Conservation (phyloP, 2,329 filamentous ascomycete species). For the Phaeomoniella chlamydospora region DNA sequence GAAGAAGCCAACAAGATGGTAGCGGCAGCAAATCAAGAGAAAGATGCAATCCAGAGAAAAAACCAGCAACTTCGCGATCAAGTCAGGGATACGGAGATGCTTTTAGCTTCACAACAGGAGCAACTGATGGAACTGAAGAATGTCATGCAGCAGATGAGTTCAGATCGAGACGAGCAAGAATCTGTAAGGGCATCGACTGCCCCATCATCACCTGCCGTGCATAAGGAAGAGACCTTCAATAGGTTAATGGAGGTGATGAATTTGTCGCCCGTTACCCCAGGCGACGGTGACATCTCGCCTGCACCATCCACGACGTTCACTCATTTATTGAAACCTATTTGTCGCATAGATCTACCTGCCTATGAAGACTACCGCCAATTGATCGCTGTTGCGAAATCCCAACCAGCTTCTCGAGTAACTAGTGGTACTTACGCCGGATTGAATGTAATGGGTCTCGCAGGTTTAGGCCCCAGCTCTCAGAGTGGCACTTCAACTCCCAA, state of each 20-base stretch:
- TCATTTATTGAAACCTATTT: slow-evolving; percentile 67
- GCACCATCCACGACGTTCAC: slow-evolving; percentile 60
- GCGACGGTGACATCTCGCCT: slow-evolving; percentile 38
- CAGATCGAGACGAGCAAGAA: slow-evolving; percentile 54
- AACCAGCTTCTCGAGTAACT: slow-evolving; percentile 50
- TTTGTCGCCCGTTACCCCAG: slow-evolving; percentile 32
- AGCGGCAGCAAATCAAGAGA: slow-evolving; percentile 70
- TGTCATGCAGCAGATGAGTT: slow-evolving; percentile 73
- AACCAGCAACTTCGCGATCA: slow-evolving; percentile 80
- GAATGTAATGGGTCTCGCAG: slow-evolving; percentile 35
- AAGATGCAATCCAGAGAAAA: slow-evolving; percentile 65
- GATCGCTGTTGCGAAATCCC: slow-evolving; percentile 50
- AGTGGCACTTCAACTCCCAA: slow-evolving; percentile 20
- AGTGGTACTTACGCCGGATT: slow-evolving; percentile 56
- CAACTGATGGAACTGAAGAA: slow-evolving; percentile 82
- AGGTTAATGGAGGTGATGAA: slow-evolving; percentile 47
- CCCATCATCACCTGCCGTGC: slow-evolving; percentile 62
- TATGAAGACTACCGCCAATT: slow-evolving; percentile 79
- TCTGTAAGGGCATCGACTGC: slow-evolving; percentile 52
- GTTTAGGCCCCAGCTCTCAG: slow-evolving; percentile 22
- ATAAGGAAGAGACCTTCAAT: slow-evolving; percentile 38
- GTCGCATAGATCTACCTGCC: slow-evolving; percentile 65
- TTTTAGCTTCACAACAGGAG: slow-evolving; percentile 83
- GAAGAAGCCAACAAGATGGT: slow-evolving; percentile 99
- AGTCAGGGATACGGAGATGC: slow-evolving; percentile 68